These are phyloP conservation scores for Thuja plicata DNA, from an alignment of 83 land plant genomes.

Conservation along the genomic window DNA sequence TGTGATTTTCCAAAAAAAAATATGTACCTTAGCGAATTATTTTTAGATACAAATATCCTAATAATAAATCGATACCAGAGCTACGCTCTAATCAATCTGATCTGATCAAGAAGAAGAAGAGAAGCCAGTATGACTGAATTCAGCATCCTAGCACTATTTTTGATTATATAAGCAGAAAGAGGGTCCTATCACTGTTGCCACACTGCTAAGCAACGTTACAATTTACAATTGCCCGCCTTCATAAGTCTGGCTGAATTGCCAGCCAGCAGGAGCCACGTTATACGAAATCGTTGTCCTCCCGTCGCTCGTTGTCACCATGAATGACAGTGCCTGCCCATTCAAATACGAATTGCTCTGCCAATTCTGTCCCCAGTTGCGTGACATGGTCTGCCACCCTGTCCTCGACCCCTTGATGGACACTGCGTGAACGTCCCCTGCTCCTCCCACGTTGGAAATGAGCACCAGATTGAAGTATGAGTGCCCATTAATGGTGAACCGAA, in stretches of 20 bases:
- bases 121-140: no score
- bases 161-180: no score
- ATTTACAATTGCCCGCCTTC: neutral
- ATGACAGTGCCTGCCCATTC: neutral
- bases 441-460: neutral
- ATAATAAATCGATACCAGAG: no score
- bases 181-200: no score
- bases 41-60: no score
- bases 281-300: neutral
- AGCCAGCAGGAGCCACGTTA: neutral
- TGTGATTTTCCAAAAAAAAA: no score
- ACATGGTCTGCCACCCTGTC: neutral
- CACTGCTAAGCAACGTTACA: neutral
- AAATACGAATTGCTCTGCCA: neutral
- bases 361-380: slow-evolving; percentile 9
- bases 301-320: slow-evolving; percentile 4
- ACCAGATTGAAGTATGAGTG: slow-evolving; percentile 7
- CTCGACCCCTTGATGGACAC: neutral
- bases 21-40: no score
- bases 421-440: neutral
- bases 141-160: no score
- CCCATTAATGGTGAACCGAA: neutral
- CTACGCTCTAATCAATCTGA: no score
- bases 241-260: slow-evolving; percentile 3
- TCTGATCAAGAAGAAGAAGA: no score